Evolutionary conservation across 2,329 filamentous ascomycete genomes (phyloP).

Genomic region (Arthrobotrys pseudoclavata): DNA sequence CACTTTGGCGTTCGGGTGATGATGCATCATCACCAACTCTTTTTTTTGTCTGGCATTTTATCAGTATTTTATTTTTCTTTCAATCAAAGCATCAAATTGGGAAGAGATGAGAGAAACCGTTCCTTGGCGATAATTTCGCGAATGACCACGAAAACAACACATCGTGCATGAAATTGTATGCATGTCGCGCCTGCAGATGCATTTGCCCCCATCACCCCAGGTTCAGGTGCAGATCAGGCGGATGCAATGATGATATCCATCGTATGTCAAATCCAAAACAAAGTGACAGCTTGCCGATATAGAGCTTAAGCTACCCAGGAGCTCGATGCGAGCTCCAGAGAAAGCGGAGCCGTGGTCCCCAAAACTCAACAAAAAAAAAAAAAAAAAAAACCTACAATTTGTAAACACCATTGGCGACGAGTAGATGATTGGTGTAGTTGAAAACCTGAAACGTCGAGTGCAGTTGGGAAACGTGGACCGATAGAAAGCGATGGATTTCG

Average conservation of each 20-base stretch:
- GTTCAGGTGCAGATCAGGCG: constrained; percentile 24
- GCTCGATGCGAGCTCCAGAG: constrained; percentile 19
- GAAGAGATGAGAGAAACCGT: constrained; percentile 16
- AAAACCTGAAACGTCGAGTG: constrained; percentile 40
- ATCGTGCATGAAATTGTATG: constrained; percentile 60
- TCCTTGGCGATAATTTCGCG: constrained; percentile 27
- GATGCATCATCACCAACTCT: constrained; percentile 15
- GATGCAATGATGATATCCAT: constrained; percentile 27
- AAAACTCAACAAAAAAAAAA: too few species aligned
- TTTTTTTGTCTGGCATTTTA: neutral
- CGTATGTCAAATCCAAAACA: neutral
- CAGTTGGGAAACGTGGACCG: constrained; percentile 43
- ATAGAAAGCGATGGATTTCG: constrained; percentile 33
- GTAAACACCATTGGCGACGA: constrained; percentile 23
- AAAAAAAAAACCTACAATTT: too few species aligned
- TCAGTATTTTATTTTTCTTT: neutral
- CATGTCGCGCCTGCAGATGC: constrained; percentile 44
- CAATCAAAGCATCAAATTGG: constrained; percentile 26
- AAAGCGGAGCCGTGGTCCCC: constrained; percentile 29
- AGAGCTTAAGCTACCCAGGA: constrained; percentile 22
- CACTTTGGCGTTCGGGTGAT: constrained; percentile 25
- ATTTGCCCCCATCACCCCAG: constrained; percentile 31
- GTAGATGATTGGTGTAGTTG: constrained; percentile 15
- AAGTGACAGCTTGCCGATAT: constrained; percentile 15
- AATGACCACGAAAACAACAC: constrained; percentile 59